Conservation (phyloP, 306 rosid genomes). For the Quercus suber region DNA sequence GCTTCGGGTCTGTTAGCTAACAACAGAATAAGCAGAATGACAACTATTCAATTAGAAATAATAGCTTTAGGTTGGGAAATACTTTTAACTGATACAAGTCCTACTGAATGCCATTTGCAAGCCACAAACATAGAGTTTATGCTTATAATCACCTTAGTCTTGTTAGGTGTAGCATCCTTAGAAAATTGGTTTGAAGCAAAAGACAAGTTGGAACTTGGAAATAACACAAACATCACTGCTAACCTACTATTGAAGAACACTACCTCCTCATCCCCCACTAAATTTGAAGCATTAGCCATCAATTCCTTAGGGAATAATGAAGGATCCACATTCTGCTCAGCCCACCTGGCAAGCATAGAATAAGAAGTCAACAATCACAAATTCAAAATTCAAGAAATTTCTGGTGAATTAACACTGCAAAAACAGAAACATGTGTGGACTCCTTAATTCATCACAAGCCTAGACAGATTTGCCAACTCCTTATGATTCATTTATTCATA, state of each 20-base stretch:
- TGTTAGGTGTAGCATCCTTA: not conserved
- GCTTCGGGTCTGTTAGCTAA: slow-evolving; percentile 13
- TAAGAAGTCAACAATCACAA: not conserved
- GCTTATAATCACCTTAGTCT: not conserved
- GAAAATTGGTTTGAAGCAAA: not conserved
- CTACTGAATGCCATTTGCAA: not conserved
- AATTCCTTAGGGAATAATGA: slow-evolving; percentile 79
- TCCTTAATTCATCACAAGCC: not conserved
- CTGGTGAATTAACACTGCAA: not conserved
- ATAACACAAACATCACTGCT: not conserved
- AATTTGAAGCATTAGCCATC: slow-evolving; percentile 59
- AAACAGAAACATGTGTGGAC: not conserved
- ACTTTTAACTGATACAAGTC: not conserved
- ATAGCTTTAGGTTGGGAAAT: not conserved
- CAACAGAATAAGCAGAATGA: slow-evolving; percentile 10
- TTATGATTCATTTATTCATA: not conserved
- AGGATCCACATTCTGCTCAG: slow-evolving; percentile 88
- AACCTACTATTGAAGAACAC: slow-evolving; percentile 2
- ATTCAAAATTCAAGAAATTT: not conserved
- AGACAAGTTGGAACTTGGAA: not conserved
- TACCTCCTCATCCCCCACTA: slow-evolving; percentile 72
- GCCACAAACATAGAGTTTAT: not conserved
- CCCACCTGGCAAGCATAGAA: slow-evolving; percentile 62
- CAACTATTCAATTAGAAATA: not conserved
- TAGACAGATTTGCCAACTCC: not conserved